phyloP scores from a whole-genome alignment of 768 basidiomycete species.

The Phaeolepiota aurea region DNA sequence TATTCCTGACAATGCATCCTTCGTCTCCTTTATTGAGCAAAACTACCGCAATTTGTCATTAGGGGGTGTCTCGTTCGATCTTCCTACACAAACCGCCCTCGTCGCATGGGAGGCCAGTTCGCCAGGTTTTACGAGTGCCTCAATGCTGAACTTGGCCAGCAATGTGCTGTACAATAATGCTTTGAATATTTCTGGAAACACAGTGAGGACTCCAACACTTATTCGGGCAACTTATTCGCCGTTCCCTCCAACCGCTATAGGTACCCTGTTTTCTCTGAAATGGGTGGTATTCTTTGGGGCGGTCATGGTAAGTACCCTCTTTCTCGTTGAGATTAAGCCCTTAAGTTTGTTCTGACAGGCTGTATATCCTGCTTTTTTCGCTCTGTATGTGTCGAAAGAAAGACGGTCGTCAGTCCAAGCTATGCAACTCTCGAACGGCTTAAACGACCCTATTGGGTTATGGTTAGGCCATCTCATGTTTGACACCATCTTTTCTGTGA shows the following conservation, averaged over 20 bases:
- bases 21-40: constrained; percentile 42
- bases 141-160: constrained; percentile 58
- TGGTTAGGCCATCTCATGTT: constrained; percentile 78
- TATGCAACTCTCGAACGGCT: constrained; percentile 76
- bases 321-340: too few species aligned
- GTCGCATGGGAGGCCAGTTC: constrained; percentile 67
- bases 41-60: constrained; percentile 47
- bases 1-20: constrained; percentile 50
- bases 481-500: constrained; percentile 51
- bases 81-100: constrained; percentile 37
- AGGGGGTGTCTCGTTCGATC: constrained; percentile 63
- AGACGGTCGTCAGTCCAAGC: constrained; percentile 67
- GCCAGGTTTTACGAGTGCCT: constrained; percentile 48
- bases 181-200: constrained; percentile 39
- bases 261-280: constrained; percentile 54
- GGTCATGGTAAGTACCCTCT: constrained; percentile 47
- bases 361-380: constrained; percentile 76
- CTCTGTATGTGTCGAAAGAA: constrained; percentile 70
- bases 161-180: constrained; percentile 63
- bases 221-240: constrained; percentile 49
- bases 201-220: constrained; percentile 30
- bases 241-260: constrained; percentile 49
- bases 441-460: constrained; percentile 59
- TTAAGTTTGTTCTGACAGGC: constrained; percentile 29
- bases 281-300: constrained; percentile 74